phyloP scores from a whole-genome alignment of 371 early-diverging fungal species.

The Mortierella sp. region DNA sequence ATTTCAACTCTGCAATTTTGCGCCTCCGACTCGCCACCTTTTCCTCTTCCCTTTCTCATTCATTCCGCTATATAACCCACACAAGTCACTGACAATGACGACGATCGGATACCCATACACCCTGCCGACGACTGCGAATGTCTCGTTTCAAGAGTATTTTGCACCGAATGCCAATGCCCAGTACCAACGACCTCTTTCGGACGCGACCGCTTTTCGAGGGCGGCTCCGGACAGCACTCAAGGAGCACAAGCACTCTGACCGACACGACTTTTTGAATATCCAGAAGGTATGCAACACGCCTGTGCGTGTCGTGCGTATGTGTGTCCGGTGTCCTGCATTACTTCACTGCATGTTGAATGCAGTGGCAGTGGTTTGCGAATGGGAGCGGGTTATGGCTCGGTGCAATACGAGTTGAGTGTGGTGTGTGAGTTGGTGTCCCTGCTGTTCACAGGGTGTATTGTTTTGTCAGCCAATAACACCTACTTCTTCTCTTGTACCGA shows the following conservation, averaged over 20 bases:
- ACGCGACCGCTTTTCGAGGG: conserved; percentile 75
- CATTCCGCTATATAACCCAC: background rate
- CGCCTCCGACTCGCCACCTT: background rate
- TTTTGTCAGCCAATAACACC: background rate
- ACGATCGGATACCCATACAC: conserved; percentile 72
- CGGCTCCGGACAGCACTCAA: conserved; percentile 69
- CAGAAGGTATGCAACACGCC: conserved; percentile 52
- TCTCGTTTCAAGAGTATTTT: conserved; percentile 72
- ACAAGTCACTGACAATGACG: conserved; percentile 21
- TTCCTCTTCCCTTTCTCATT: background rate
- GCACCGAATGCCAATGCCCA: conserved; percentile 54
- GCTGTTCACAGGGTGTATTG: background rate
- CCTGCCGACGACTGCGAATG: conserved; percentile 72
- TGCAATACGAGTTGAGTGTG: too few relatives aligned
- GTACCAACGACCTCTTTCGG: conserved; percentile 67
- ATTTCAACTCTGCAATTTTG: background rate
- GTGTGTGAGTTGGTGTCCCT: background rate
- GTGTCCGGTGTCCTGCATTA: background rate
- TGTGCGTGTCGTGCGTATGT: background rate
- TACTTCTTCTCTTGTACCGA: background rate
- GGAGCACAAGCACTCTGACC: conserved; percentile 66
- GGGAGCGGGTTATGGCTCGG: background rate
- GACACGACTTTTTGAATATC: conserved; percentile 65
- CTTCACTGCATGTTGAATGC: background rate
- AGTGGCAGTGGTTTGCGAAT: background rate